Evolutionary conservation across 139 green algal genomes (phyloP), one percentile per base, ranked within the genome.

Genomic region (Coelastrella sp.): DNA sequence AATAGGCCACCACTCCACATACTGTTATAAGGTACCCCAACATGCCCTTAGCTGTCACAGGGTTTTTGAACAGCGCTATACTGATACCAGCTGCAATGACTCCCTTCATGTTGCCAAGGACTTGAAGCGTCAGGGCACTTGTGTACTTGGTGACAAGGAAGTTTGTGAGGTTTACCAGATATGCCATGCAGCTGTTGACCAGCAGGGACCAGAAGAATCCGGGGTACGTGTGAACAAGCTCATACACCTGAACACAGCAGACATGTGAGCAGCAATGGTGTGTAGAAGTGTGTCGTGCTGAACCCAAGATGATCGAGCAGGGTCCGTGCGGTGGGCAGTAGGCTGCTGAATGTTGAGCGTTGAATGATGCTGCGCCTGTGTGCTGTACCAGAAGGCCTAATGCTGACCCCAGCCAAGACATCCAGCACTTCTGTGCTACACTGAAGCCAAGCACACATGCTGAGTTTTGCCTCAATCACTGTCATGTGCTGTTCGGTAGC

Each of bases 101-200:
- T 5, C 96, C 96, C 91, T 99, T 99, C 67, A 92, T 94, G 87
- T 99, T 99, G 68, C 96, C 96, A n/a, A 99, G 92, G 59, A 98
- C 96, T 92, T 99, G 96, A 40, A 99, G 90, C 15, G 97, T 99
- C 19, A 99, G 91, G 4, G 97, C 92, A 48, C 88, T 95, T 3
- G 97, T 99, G 91, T 97, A 93, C 88, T 97, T 98, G 17, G 97
- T 99, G 32, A 99, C 96, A 83, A 99, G 79, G 88, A 99, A 99
- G 91, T 99, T 99, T 41, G 94, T 97, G 30, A 99, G 92, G 91
- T 99, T 99, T 72, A 98, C 95, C 62, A 97, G 95, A 90, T 98
- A 99, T 1, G 97, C 96, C 7, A 98, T 87, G 25, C 89, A 87
- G 37, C 89, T 94, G 89, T 99, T 99, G 69, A 89, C 57, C 21